These are phyloP conservation scores for Colletotrichum sp. DNA, from an alignment of 2,329 filamentous ascomycete species.

Conservation along the genomic window DNA sequence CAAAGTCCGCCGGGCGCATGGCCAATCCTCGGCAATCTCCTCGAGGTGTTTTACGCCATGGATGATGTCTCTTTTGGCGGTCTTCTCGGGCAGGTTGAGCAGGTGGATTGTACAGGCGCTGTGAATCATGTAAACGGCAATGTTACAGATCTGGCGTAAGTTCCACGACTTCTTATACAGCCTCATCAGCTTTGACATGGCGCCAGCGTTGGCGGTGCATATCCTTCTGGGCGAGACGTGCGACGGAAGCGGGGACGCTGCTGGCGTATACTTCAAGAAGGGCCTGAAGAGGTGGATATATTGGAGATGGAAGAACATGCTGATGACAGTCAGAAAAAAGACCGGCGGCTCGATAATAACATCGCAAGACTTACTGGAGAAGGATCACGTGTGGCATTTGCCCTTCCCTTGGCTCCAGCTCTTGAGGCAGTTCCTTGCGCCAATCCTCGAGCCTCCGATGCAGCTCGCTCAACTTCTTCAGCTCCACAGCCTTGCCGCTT, in stretches of 20 bases:
- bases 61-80: conserved; percentile 84
- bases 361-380: conserved; percentile 74
- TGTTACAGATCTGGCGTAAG: conserved; percentile 91
- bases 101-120: conserved; percentile 95
- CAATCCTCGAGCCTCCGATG: conserved; percentile 90
- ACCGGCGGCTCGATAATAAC: too few relatives aligned
- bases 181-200: conserved; percentile 92
- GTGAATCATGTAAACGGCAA: conserved; percentile 94
- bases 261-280: conserved; percentile 87
- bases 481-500: conserved; percentile 78
- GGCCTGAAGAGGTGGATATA: conserved; percentile 96
- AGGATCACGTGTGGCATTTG: conserved; percentile 82
- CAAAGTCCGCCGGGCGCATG: conserved; percentile 84
- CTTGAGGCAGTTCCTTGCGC: conserved; percentile 81
- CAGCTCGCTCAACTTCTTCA: conserved; percentile 92
- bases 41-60: conserved; percentile 92
- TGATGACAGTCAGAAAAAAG: conserved; percentile 41
- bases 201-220: conserved; percentile 86
- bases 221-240: conserved; percentile 91
- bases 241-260: conserved; percentile 79
- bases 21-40: conserved; percentile 95
- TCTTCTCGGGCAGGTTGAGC: conserved; percentile 91
- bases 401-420: conserved; percentile 88
- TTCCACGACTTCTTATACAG: conserved; percentile 93
- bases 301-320: conserved; percentile 96